These are phyloP conservation scores for Phytophthora lateralis DNA, from an alignment of 352 stramenopile genomes.

Conservation along the genomic window DNA sequence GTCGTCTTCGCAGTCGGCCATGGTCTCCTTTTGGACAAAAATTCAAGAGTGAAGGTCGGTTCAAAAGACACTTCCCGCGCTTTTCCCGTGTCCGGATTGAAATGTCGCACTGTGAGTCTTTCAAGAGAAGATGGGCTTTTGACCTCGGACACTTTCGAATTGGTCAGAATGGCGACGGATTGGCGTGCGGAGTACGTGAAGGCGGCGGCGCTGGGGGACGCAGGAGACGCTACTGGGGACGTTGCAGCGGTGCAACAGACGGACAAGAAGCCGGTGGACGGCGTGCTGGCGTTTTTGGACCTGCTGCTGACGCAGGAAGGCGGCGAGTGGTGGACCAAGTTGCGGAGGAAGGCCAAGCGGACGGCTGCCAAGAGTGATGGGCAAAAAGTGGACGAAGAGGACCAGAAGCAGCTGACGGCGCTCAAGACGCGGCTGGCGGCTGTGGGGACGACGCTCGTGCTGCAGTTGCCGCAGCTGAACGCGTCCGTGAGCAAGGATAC, in stretches of 20 bases:
- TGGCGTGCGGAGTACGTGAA: constrained; percentile 32
- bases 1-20: constrained; percentile 26
- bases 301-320: constrained; percentile 33
- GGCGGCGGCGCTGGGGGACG: constrained; percentile 23
- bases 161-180: constrained; percentile 14
- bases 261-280: constrained; percentile 4
- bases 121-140: not conserved
- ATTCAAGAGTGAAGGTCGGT: constrained; percentile 24
- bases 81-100: constrained; percentile 24
- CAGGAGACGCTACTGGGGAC: not conserved
- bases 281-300: constrained; percentile 36
- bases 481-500: constrained; percentile 30
- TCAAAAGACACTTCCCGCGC: constrained; percentile 19
- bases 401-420: constrained; percentile 22
- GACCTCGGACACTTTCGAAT: constrained; percentile 20
- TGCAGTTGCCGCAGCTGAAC: constrained; percentile 38
- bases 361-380: constrained; percentile 14
- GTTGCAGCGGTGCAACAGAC: constrained; percentile 5
- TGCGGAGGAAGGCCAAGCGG: constrained; percentile 4
- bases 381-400: constrained; percentile 6
- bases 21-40: constrained; percentile 14
- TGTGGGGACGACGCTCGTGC: constrained; percentile 29
- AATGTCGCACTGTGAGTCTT: constrained; percentile 14
- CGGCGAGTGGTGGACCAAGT: constrained; percentile 34
- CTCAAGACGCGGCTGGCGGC: constrained; percentile 28